These are phyloP conservation scores for Saraca asoca DNA, from an alignment of 331 rosid species.

Conservation along the genomic window DNA sequence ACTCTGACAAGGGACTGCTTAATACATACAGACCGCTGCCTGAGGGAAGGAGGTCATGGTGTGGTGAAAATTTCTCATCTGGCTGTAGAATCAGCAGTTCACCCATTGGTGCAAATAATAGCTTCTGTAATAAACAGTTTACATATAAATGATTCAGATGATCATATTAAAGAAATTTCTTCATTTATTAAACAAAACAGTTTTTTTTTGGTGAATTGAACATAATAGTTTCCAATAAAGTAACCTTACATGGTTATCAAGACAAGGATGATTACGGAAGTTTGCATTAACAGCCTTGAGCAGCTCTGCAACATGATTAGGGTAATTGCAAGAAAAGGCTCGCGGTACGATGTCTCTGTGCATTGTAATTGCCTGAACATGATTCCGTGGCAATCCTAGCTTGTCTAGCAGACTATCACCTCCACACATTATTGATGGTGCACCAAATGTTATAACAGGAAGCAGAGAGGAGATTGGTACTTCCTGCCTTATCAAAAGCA, in stretches of 20 bases:
- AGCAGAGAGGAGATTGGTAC: constrained; percentile 78
- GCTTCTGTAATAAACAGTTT: constrained; percentile 52
- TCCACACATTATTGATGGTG: constrained; percentile 94
- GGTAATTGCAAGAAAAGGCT: constrained; percentile 94
- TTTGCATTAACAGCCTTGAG: constrained; percentile 84
- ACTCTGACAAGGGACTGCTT: constrained; percentile 48
- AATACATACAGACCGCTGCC: constrained; percentile 82
- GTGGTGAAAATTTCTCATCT: constrained; percentile 81
- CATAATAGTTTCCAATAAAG: background rate
- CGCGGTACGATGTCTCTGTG: constrained; percentile 97
- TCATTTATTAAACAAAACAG: background rate
- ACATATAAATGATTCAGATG: constrained; percentile 24
- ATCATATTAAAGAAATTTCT: constrained; percentile 2
- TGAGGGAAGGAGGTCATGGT: constrained; percentile 78
- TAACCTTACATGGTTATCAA: constrained; percentile 65
- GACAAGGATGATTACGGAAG: constrained; percentile 89
- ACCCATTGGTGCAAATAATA: constrained; percentile 87
- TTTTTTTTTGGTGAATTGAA: too few relatives aligned
- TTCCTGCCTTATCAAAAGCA: constrained; percentile 77
- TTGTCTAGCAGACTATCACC: constrained; percentile 73
- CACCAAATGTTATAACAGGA: constrained; percentile 88
- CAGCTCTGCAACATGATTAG: constrained; percentile 75
- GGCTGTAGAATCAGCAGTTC: constrained; percentile 87
- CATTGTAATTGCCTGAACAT: constrained; percentile 79
- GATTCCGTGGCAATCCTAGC: constrained; percentile 72